Base-by-base conservation (phyloP, 2,329 filamentous ascomycete genomes). In the Alternaria rosae region DNA sequence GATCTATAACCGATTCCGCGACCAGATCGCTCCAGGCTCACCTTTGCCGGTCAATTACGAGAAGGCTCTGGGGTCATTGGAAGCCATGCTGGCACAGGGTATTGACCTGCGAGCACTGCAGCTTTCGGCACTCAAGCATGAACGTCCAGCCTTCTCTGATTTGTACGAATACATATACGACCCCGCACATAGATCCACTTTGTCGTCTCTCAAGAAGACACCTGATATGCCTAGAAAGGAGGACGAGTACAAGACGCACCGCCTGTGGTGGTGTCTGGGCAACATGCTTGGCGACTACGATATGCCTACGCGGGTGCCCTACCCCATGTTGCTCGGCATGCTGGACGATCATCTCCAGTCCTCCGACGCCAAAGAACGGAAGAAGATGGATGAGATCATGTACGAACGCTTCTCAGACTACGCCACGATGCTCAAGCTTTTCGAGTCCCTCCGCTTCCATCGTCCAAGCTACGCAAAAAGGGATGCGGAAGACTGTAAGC, bases 391-490 rank as follows among this genome's bases (percentile, higher is more conserved):
- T 38, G 64, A 63, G 13, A 43, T 66, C 12, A 50, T 71, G 2
- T 68, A 65, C 25, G 59, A 67, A 9, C 62, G 57, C 15, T 41
- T 72, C 1, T 70, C 66, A 3, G 65, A 68, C 35, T 66, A 41
- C 28, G 57, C 55, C 1, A 59, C 62, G 3, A 57, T 62, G 23
- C 7, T 53, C 5, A 61, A 72, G 30, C 11, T 72, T 8, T 54
- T 70, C 5, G 23, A 23, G n/a, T 35, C 56, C 6, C 47, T 69
- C 23, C 65, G 67, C 13, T 43, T 67, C 9, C 64, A 68, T 44
- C 42, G 42, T 17, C 67, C 68, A 5, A 45, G 42, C n/a, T 54
- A 61, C 15, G 44, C 50, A 3, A 67, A 47, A 23, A 57, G 59
- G 0, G 25, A 50, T 8, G 2, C 52, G 12, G 12, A 32, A 5